Percentiles rank a stretch among this genome's conserved stretches.
Evolutionary conservation across 2,329 filamentous ascomycete genomes (phyloP).

Genomic region (Eurotiales sp.): DNA sequence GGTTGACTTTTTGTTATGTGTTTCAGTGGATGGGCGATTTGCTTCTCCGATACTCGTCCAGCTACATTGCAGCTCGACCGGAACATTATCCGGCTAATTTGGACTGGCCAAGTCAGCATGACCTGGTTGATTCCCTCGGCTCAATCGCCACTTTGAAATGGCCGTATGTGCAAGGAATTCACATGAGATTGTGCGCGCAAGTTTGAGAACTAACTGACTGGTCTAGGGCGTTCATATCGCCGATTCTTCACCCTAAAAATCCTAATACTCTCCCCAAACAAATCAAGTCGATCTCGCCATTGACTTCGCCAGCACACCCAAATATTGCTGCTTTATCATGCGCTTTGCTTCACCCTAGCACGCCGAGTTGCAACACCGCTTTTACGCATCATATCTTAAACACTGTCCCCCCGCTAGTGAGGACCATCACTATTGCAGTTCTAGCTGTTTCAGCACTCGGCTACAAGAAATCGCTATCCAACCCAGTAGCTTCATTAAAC

Average conservation of each 20-base stretch:
- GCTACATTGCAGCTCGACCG: slow-evolving; percentile 74
- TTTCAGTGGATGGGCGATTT: slow-evolving; percentile 60
- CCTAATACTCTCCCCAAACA: slow-evolving; percentile 56
- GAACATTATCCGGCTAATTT: slow-evolving; percentile 62
- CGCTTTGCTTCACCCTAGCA: slow-evolving; percentile 79
- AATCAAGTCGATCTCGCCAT: slow-evolving; percentile 66
- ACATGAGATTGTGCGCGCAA: neutral
- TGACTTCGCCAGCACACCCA: slow-evolving; percentile 81
- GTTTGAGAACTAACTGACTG: neutral
- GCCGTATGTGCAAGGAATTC: slow-evolving; percentile 62
- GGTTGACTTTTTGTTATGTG: neutral
- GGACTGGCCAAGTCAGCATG: slow-evolving; percentile 70
- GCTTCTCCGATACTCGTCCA: slow-evolving; percentile 65
- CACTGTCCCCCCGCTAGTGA: slow-evolving; percentile 73
- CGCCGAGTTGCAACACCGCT: slow-evolving; percentile 83
- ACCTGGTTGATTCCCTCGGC: slow-evolving; percentile 76
- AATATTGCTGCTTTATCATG: slow-evolving; percentile 82
- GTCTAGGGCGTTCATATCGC: slow-evolving; percentile 69
- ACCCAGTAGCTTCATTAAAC: slow-evolving; percentile 65
- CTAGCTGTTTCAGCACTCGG: slow-evolving; percentile 62
- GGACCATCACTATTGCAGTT: slow-evolving; percentile 68
- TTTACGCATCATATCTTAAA: slow-evolving; percentile 84
- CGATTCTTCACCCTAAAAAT: slow-evolving; percentile 76
- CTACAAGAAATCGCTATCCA: slow-evolving; percentile 64
- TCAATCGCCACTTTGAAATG: slow-evolving; percentile 78